These are phyloP conservation scores for Phytopythium kandeliae DNA, from an alignment of 352 stramenopile species.

Conservation along the genomic window DNA sequence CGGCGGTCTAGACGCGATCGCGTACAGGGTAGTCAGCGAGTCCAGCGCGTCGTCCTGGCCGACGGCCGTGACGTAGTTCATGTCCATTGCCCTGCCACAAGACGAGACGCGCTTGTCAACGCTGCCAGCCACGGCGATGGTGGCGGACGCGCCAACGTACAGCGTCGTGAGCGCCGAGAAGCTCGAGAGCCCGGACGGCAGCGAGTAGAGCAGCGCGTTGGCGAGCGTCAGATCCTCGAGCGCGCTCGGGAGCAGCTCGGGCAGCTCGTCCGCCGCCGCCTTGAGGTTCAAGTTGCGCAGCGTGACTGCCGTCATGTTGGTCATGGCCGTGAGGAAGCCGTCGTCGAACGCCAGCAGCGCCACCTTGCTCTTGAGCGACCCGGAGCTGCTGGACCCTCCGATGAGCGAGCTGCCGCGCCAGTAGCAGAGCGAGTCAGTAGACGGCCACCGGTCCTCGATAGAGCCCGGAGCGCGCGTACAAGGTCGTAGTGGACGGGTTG, in stretches of 20 bases:
- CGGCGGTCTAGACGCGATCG: too few species aligned
- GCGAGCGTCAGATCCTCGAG: conserved; percentile 17
- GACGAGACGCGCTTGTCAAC: too few species aligned
- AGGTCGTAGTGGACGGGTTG: too few species aligned
- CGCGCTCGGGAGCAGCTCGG: conserved; percentile 14
- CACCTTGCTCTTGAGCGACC: conserved; percentile 17
- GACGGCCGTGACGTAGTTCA: too few species aligned
- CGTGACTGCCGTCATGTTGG: conserved; percentile 12
- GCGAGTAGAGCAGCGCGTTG: conserved; percentile 19
- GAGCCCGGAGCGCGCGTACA: too few species aligned
- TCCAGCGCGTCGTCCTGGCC: too few species aligned
- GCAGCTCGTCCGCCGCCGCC: conserved; percentile 9
- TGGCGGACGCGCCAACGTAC: conserved; percentile 9
- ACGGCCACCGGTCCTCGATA: too few species aligned
- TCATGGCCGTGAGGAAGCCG: conserved; percentile 14
- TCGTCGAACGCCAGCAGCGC: conserved; percentile 13
- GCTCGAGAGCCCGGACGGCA: conserved; percentile 10
- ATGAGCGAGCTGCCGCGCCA: conserved; percentile 7
- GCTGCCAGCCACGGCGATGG: too few species aligned
- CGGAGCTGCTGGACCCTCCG: conserved; percentile 12
- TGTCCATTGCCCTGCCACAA: too few species aligned
- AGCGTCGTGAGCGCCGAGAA: conserved; percentile 13
- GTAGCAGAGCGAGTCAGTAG: neutral
- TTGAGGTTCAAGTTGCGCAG: conserved; percentile 18
- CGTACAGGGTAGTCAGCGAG: too few species aligned